phyloP scores from a whole-genome alignment of 2,329 filamentous ascomycete genomes.

The Colletotrichum euphorbiae region DNA sequence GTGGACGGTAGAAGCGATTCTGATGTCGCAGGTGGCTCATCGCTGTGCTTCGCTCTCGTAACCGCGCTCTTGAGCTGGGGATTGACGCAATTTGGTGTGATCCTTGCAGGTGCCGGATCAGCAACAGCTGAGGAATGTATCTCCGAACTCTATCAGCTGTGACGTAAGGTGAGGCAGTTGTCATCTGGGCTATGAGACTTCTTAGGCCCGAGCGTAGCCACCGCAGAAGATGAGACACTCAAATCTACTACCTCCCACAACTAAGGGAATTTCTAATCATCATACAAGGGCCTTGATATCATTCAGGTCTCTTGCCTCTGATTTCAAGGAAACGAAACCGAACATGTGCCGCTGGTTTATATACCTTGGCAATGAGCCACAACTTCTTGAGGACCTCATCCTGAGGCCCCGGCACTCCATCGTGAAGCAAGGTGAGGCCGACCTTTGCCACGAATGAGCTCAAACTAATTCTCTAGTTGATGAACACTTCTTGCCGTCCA shows the following conservation, averaged over 20 bases:
- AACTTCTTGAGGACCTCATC: slow-evolving; percentile 30
- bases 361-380: slow-evolving; percentile 31
- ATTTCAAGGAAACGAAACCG: too few species aligned
- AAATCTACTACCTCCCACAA: too few species aligned
- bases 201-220: background rate
- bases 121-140: background rate
- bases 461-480: slow-evolving; percentile 10
- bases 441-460: too few species aligned
- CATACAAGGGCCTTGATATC: too few species aligned
- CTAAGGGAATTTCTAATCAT: too few species aligned
- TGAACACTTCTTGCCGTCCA: slow-evolving; percentile 25
- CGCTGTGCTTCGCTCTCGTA: too few species aligned
- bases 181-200: background rate
- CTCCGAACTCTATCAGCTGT: background rate
- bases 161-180: background rate
- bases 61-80: background rate
- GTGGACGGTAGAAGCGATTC: too few species aligned
- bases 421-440: slow-evolving; percentile 27
- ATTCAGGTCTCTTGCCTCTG: too few species aligned
- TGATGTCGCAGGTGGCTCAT: too few species aligned
- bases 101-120: background rate
- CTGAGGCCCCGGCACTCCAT: slow-evolving; percentile 30
- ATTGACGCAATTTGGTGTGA: background rate
- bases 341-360: slow-evolving; percentile 31
- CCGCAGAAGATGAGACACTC: too few species aligned